These are phyloP conservation scores for Boletus vinaceobasis DNA, from an alignment of 768 basidiomycete species.

Conservation along the genomic window DNA sequence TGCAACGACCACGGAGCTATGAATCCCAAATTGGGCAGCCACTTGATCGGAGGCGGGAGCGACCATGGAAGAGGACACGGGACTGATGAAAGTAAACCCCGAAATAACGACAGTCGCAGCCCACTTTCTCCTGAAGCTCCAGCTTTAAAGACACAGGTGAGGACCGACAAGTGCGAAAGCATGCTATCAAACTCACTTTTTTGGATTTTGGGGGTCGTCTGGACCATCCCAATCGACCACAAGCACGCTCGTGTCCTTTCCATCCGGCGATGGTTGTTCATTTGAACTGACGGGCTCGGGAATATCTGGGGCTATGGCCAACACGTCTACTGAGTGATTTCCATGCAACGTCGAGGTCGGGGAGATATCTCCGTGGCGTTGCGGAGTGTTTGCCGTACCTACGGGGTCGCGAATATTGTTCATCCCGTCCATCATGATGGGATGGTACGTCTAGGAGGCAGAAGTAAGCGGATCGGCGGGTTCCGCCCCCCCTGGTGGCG, in stretches of 20 bases:
- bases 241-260: neutral
- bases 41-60: constrained; percentile 59
- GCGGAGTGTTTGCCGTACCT: neutral
- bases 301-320: neutral
- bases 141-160: constrained; percentile 36
- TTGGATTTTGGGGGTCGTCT: constrained; percentile 55
- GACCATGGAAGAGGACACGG: constrained; percentile 71
- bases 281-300: neutral
- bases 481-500: neutral
- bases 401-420: neutral
- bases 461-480: neutral
- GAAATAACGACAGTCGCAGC: constrained; percentile 62
- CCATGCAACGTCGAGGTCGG: constrained; percentile 11
- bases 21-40: constrained; percentile 52
- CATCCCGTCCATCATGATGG: neutral
- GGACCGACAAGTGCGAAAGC: neutral
- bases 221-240: constrained; percentile 66
- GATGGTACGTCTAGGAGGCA: neutral
- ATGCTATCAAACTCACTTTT: constrained; percentile 40
- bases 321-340: neutral
- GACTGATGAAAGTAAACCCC: constrained; percentile 63
- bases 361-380: neutral
- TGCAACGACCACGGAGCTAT: constrained; percentile 43
- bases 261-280: neutral
- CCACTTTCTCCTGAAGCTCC: constrained; percentile 61